Base-by-base conservation (phyloP, 768 basidiomycete genomes). In the Coprinopsis strossmayeri region DNA sequence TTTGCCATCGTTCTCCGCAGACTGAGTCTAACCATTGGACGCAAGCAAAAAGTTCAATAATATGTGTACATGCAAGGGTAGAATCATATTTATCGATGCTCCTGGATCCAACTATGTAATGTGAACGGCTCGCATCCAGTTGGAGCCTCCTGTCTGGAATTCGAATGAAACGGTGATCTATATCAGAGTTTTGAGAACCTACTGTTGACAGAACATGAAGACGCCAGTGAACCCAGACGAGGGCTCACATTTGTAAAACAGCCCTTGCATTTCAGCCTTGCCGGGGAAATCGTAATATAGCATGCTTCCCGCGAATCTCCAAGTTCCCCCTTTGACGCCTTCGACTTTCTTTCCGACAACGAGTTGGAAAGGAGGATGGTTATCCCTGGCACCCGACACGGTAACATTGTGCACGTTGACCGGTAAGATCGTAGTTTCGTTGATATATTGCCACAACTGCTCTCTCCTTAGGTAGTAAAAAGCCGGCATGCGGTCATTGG, bases 271-370 rank as follows among this genome's bases (percentile, higher is more conserved):
- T 74, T 68, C 66, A 52, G 59, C 59, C 72, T 78, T 52, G 65
- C 61, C 59, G 9, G 58, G 58, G 28, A 57, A 62, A 48, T 76
- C 72, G 55, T 77, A 77, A 54, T 74, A 73, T 26, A 81, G 66
- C 71, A 72, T 71, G 11, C 76, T 77, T 20, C 77, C 77, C 53
- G 70, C 62, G 78, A 79, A 83, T 42, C 70, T 57, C 79, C 80
- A 82, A 9, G 53, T 56, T 2, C 76, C 75, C 27, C 65, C 65
- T n/a, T 54, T 55, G n/a, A 77, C 59, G 23, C 72, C 70, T 23
- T 60, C 61, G 20, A 48, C 58, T 53, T 70, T 68, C 30, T 57
- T 63, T 18, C 68, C 72, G 20, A 74, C 55, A 5, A 69, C 60
- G 30, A 84, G 58, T 57, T 79, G 78, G 45, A 80, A 63, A 7